Evolutionary conservation across 1,139 yeast genomes (phyloP).

Genomic region (Yamadazyma sp.): DNA sequence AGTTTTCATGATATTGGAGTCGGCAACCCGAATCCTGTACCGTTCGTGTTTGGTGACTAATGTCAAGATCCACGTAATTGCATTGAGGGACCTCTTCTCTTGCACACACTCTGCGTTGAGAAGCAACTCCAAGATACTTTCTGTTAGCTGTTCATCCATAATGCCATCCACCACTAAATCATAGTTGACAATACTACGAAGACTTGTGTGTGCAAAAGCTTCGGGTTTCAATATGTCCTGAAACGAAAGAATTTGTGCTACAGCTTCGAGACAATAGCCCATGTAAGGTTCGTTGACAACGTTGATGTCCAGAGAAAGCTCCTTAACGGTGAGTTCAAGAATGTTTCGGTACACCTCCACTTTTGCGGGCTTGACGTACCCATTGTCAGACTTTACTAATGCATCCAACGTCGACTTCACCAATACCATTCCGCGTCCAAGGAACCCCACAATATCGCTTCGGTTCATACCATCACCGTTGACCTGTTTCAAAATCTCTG

Average conservation of each 20-base stretch:
- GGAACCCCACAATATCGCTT: background rate
- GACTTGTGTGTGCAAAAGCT: slow-evolving; percentile 13
- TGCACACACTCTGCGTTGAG: background rate
- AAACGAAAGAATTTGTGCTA: slow-evolving; percentile 49
- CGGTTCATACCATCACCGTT: background rate
- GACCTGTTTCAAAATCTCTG: slow-evolving; percentile 2
- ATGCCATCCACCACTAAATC: slow-evolving; percentile 6
- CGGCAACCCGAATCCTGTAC: slow-evolving; percentile 35
- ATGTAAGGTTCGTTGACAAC: slow-evolving; percentile 11
- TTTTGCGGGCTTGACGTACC: background rate
- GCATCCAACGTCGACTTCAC: slow-evolving; percentile 8
- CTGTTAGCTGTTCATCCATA: slow-evolving; percentile 12
- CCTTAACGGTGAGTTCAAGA: slow-evolving; percentile 4
- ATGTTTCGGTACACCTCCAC: slow-evolving; percentile 4
- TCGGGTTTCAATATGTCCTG: slow-evolving; percentile 40
- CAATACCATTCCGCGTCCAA: slow-evolving; percentile 8
- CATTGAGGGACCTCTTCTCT: background rate
- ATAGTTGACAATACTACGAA: slow-evolving; percentile 13
- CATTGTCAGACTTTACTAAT: slow-evolving; percentile 1
- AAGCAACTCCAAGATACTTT: slow-evolving; percentile 23
- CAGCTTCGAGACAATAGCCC: slow-evolving; percentile 41
- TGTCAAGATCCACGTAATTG: background rate
- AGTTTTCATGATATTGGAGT: slow-evolving; percentile 34
- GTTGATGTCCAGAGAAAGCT: slow-evolving; percentile 3
- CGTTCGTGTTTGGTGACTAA: slow-evolving; percentile 1